Conservation (phyloP, 441 rosid species). For the Raphanus hybrid region DNA sequence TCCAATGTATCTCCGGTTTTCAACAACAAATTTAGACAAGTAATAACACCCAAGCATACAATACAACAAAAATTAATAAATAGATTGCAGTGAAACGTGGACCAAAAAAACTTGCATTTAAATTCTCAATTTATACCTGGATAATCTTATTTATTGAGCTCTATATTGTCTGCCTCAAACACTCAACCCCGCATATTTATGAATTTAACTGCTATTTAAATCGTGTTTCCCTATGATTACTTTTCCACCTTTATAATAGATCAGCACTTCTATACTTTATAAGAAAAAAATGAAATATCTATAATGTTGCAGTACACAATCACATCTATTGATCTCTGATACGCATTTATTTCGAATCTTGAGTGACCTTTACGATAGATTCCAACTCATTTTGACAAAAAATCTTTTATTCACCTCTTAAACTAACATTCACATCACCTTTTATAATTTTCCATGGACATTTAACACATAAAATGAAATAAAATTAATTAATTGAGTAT, state of each 20-base stretch:
- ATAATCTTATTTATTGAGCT: conserved; percentile 29
- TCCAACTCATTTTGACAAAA: conserved; percentile 30
- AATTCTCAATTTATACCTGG: not conserved
- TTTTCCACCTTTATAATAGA: conserved; percentile 10
- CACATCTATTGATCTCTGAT: conserved; percentile 28
- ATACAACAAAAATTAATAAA: not conserved
- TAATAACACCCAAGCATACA: conserved; percentile 6
- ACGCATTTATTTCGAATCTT: conserved; percentile 33
- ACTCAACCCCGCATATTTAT: conserved; percentile 30
- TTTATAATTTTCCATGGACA: not conserved
- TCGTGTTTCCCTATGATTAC: conserved; percentile 33
- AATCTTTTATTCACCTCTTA: conserved; percentile 14
- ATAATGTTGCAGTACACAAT: conserved; percentile 32
- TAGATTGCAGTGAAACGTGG: conserved; percentile 5
- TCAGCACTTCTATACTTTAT: not conserved
- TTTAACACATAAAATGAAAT: conserved; percentile 4
- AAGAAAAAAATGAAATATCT: not conserved
- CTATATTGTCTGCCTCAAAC: conserved; percentile 21
- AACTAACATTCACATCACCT: conserved; percentile 16
- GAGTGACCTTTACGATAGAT: conserved; percentile 29
- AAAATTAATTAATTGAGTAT: conserved; percentile 1
- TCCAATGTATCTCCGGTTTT: conserved; percentile 8
- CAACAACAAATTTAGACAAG: conserved; percentile 16
- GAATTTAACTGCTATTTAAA: conserved; percentile 25
- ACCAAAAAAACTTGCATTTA: conserved; percentile 2